phyloP scores from a whole-genome alignment of 192 early-diverging fungal species.

The Gaertneriomyces semiglobifer region DNA sequence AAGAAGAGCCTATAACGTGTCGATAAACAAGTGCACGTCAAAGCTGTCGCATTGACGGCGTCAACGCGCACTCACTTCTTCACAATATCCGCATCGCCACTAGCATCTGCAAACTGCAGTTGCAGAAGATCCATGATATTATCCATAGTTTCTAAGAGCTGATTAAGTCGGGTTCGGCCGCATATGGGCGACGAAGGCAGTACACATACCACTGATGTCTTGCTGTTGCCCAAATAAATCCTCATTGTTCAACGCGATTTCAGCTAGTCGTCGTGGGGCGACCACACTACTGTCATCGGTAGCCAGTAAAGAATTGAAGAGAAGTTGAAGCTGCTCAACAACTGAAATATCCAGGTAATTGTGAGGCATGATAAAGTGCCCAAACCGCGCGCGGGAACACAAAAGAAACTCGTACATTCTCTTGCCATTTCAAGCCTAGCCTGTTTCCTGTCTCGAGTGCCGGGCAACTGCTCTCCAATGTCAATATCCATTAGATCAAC shows the following conservation, averaged over 20 bases:
- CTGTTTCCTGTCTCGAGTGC: too few species aligned
- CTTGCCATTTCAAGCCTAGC: too few species aligned
- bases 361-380: too few species aligned
- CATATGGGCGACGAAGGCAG: neutral
- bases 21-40: too few species aligned
- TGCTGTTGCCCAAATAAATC: conserved; percentile 40
- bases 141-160: conserved; percentile 40
- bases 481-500: too few species aligned
- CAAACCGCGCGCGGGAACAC: too few species aligned
- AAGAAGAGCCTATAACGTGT: conserved; percentile 29
- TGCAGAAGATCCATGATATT: conserved; percentile 39
- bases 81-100: neutral
- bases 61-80: neutral
- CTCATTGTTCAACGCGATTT: conserved; percentile 30
- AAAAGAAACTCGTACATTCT: too few species aligned
- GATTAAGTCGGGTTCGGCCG: neutral
- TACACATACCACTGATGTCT: conserved; percentile 34
- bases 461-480: too few species aligned
- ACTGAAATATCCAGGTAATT: conserved; percentile 10
- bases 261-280: conserved; percentile 26
- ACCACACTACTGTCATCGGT: conserved; percentile 17
- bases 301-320: conserved; percentile 25
- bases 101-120: neutral
- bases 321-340: conserved; percentile 14
- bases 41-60: neutral